Percentiles rank a stretch among this genome's conserved stretches.
phyloP scores from a whole-genome alignment of 768 basidiomycete genomes.

The Calocybe indica region DNA sequence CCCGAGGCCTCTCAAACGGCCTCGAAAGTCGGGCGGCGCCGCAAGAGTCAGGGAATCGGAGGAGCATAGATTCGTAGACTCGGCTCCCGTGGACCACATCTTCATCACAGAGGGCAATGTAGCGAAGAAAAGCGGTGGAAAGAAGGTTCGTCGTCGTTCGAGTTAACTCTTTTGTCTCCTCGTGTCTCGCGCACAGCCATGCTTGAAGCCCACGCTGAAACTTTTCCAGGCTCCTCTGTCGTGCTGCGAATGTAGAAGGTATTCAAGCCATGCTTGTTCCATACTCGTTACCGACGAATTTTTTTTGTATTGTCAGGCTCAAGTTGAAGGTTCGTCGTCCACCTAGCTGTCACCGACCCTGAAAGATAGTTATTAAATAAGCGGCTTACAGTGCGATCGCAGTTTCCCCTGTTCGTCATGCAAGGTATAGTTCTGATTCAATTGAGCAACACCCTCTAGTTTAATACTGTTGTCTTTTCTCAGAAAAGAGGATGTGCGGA shows the following conservation, averaged over 20 bases:
- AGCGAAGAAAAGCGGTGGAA: slow-evolving; percentile 38
- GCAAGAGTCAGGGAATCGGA: slow-evolving; percentile 15
- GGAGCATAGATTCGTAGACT: slow-evolving; percentile 18
- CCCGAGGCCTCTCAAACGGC: slow-evolving; percentile 39
- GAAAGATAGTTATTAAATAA: slow-evolving; percentile 3
- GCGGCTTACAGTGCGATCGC: slow-evolving; percentile 37
- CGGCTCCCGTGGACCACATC: slow-evolving; percentile 38
- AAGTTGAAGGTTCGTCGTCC: slow-evolving; percentile 47
- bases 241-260: slow-evolving; percentile 61
- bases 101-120: slow-evolving; percentile 44
- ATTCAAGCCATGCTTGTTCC: slow-evolving; percentile 11
- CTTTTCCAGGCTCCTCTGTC: slow-evolving; percentile 42
- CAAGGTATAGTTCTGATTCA: slow-evolving; percentile 18
- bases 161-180: not conserved
- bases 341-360: slow-evolving; percentile 6
- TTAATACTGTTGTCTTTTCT: slow-evolving; percentile 9
- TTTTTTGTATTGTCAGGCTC: slow-evolving; percentile 24
- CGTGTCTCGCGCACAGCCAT: not conserved
- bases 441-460: not conserved
- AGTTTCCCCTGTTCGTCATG: slow-evolving; percentile 44
- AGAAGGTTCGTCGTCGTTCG: slow-evolving; percentile 32
- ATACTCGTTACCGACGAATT: slow-evolving; percentile 1
- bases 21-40: slow-evolving; percentile 27
- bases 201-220: slow-evolving; percentile 1
- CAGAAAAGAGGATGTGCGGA: slow-evolving; percentile 61